Evolutionary conservation across 805 yeast species (phyloP), one percentile per base, ranked within the genome.

Genomic region (Kuraishia floccosa): DNA sequence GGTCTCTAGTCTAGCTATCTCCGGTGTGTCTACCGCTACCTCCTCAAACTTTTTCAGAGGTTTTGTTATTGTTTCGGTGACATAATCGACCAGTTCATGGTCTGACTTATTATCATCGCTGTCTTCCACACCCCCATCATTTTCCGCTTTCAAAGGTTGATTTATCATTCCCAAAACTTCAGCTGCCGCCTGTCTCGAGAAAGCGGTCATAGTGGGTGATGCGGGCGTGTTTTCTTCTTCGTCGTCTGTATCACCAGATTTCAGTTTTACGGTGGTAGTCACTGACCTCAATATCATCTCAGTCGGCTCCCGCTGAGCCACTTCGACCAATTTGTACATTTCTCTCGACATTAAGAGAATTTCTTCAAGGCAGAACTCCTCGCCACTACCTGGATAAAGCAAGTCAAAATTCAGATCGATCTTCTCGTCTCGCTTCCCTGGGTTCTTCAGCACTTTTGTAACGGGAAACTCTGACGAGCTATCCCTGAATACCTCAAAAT

Each of bases 191-290:
- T 75, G 72, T 30, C 74, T 72, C 1, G 94, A 79, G 46, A 68
- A 78, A 45, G 77, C 56, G 0, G 96, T 86, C 39, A 80, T 66
- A 0, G 95, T 85, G 1, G 93, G 94, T 0, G 93, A 79, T 10
- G 62, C 57, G 3, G 72, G 67, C 19, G 40, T 31, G 27, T 38
- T 43, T 41, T 9, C 29, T 34, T 3, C 34, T 23, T 12, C 39
- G 24, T 20, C 32, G 15, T 13, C 24, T 19, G 26, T 25, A 18
- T 28, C 30, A 21, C 19, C 19, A 16, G 19, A 18, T 10, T 13
- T 28, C 7, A 28, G 17, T 18, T 11, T 18, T 12, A 24, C n/a
- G 4, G 24, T 28, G 6, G 30, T 28, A n/a, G 16, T 21, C 11
- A 15, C 12, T 4, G 25, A 6, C 10, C 27, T 24, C 17, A 24